Conservation (phyloP, 116 monocot species). For the Papilionanthe hybrid region DNA sequence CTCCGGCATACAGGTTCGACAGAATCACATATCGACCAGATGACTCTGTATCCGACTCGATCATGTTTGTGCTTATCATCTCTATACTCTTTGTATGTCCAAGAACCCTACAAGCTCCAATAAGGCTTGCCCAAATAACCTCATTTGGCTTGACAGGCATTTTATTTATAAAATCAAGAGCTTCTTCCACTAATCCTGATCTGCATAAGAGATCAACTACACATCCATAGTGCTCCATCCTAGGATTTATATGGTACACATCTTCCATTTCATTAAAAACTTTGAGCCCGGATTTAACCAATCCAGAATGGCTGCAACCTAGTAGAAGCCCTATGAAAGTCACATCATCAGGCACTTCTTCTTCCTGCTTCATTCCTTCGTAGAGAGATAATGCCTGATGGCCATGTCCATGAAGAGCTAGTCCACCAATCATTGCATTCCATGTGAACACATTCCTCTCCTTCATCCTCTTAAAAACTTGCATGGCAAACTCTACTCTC, state of each 20-base stretch:
- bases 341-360: slow-evolving; percentile 17
- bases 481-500: slow-evolving; percentile 26
- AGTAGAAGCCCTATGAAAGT: slow-evolving; percentile 31
- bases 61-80: slow-evolving; percentile 1
- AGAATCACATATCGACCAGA: slow-evolving; percentile 30
- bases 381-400: slow-evolving; percentile 16
- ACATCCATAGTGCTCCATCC: slow-evolving; percentile 38
- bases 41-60: slow-evolving; percentile 20
- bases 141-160: slow-evolving; percentile 33
- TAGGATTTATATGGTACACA: slow-evolving; percentile 13
- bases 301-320: slow-evolving; percentile 26
- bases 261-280: slow-evolving; percentile 20
- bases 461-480: slow-evolving; percentile 25
- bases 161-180: slow-evolving; percentile 22
- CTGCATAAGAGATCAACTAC: slow-evolving; percentile 29
- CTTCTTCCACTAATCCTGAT: slow-evolving; percentile 21
- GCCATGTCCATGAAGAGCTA: slow-evolving; percentile 28
- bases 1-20: slow-evolving; percentile 28
- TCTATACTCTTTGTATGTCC: slow-evolving; percentile 15
- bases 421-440: slow-evolving; percentile 32
- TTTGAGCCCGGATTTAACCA: slow-evolving; percentile 22
- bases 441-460: slow-evolving; percentile 33
- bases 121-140: slow-evolving; percentile 25
- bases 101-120: slow-evolving; percentile 24
- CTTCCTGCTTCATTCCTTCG: slow-evolving; percentile 23